Percentiles rank a stretch among this genome's conserved stretches.
phyloP scores from a whole-genome alignment of 73 alveolate species.

The Blepharisma japonicum region DNA sequence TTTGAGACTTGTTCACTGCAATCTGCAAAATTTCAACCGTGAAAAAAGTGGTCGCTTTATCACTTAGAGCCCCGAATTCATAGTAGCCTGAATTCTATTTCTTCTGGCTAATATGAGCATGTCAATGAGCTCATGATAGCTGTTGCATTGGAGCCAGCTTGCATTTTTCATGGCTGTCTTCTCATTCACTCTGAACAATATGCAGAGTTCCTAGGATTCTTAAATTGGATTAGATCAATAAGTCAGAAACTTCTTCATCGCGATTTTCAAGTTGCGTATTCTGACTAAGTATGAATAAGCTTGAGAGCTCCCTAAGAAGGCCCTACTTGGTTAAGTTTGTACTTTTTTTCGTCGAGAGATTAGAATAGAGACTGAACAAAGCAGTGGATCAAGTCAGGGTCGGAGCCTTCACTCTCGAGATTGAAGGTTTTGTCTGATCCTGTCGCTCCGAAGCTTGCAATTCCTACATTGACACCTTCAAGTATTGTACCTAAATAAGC shows the following conservation, averaged over 20 bases:
- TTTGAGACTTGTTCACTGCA: conserved; percentile 70
- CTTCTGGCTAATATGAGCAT: conserved; percentile 84
- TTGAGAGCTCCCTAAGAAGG: conserved; percentile 69
- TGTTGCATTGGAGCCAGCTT: conserved; percentile 85
- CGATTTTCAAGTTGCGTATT: conserved; percentile 88
- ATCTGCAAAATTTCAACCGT: conserved; percentile 85
- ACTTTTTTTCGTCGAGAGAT: conserved; percentile 87
- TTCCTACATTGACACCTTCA: conserved; percentile 90
- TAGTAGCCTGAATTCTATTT: conserved; percentile 77
- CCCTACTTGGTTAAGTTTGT: conserved; percentile 56
- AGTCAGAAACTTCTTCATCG: conserved; percentile 94
- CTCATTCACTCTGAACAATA: conserved; percentile 88
- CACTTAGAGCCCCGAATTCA: conserved; percentile 90
- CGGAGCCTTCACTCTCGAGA: conserved; percentile 92
- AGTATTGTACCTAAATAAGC: conserved; percentile 51
- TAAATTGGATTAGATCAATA: conserved; percentile 82
- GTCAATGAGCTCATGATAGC: conserved; percentile 85
- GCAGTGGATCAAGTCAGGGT: conserved; percentile 87
- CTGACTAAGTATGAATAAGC: conserved; percentile 84
- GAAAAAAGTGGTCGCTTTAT: conserved; percentile 85
- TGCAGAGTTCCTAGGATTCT: conserved; percentile 70
- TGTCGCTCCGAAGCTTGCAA: conserved; percentile 93
- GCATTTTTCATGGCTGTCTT: conserved; percentile 92
- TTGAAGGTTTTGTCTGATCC: conserved; percentile 95
- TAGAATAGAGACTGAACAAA: conserved; percentile 92